Evolutionary conservation across 2,329 filamentous ascomycete species (phyloP), one percentile per base, ranked within the genome.

Genomic region (Polytolypa hystricis): DNA sequence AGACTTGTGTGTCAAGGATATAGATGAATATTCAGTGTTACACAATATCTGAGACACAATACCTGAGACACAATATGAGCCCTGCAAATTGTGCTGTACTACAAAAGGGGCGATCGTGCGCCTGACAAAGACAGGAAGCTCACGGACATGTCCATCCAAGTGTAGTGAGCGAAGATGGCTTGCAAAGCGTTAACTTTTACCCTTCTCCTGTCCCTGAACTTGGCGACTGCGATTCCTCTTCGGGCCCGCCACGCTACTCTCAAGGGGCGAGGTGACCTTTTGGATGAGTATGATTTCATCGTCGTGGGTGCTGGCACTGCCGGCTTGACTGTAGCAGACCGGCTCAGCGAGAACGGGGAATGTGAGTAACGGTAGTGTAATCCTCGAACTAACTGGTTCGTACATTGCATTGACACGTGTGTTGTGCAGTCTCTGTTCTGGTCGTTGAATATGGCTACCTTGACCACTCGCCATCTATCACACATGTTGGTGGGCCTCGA

Each of bases 261-360:
- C 42, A 17, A 49, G 50, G 10, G 47, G 44, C 26, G 51, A 37
- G 16, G 51, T 38, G 4, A 52, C 43, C 37, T 47, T 45, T 41
- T 30, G 12, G 27, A 30, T 10, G 27, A 30, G 12, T 70, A 64
- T 41, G 69, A 72, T 53, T 67, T 61, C 39, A 55, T 72, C 32
- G 55, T 72, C 17, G 51, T 72, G 4, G 69, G 69, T 3, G 69
- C 68, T 19, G 69, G 69, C 1, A 68, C 69, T 4, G 53, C 68
- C 1, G 69, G 69, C 0, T 58, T 72, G 11, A 32, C 29, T 5
- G 19, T 39, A 12, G 37, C 37, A 3, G 37, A 30, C 21, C 28
- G 37, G 14, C 30, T 39, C n/a, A 34, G 14, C 7, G 37, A 39
- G 18, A 23, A 19, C 15, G 17, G 11, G n/a, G 31, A 33, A 11